Evolutionary conservation across 129 eudicot species (phyloP), one percentile per base, ranked within the genome.

Genomic region (Smallanthus sonchifolius): DNA sequence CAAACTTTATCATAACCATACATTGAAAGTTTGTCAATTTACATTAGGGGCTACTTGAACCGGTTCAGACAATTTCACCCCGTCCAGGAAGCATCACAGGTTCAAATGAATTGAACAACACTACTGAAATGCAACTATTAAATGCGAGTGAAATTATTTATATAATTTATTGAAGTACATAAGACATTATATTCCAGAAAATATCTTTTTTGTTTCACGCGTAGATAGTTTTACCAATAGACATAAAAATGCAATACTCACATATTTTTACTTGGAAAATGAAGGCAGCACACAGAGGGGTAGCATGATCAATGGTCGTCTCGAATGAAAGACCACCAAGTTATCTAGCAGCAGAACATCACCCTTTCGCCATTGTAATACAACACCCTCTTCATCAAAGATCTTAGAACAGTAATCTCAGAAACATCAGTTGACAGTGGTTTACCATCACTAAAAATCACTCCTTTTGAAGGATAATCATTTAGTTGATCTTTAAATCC

Each of bases 241-340:
- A 13, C 17, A 60, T 40, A 60, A 7, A 65, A 43, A 5, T 19
- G 13, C n/a, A 36, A 48, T 10, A 48, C 4, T 9, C 19, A 15
- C 42, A 19, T 6, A 11, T 5, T 72, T 24, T 81, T 62, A 92
- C 85, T 92, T 92, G 84, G 94, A 87, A 28, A 92, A 83, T n/a
- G 98, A 85, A 70, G 98, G 95, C 48, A 92, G 73, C 57, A 92
- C 83, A 9, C 98, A 85, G 2, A 96, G 89, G 70, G 98, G 98
- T 5, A 84, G 92, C 4, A 7, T 17, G 36, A 52, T 57, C 59
- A 92, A 86, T 5, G 98, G 84, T 37, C 86, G 76, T 8, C 98
- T 78, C 1, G 96, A 84, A 76, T 92, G 98, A 75, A 87, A 73
- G 14, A 89, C 98, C 5, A 90, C 92, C 78, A 88, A 70, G 73